Percentiles rank a stretch among this genome's conserved stretches.
Evolutionary conservation across 805 yeast species (phyloP).

Genomic region (Candida coquimbonensis): DNA sequence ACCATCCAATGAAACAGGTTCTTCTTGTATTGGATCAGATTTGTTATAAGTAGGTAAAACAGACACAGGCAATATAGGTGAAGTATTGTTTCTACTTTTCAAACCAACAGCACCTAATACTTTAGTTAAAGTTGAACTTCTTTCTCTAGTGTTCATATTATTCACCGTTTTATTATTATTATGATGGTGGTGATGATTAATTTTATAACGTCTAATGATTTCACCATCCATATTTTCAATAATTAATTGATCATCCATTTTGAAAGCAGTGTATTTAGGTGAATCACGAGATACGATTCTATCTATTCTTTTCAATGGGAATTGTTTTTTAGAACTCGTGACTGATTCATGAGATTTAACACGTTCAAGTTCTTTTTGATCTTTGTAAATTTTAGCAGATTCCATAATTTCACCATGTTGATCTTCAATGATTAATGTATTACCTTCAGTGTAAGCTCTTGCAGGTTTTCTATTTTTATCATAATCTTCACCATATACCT

Average conservation of each 20-base stretch:
- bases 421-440: conserved; percentile 69
- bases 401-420: conserved; percentile 74
- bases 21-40: neutral
- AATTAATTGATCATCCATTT: conserved; percentile 67
- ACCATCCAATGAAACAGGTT: conserved; percentile 3
- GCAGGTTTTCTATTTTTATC: conserved; percentile 24
- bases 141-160: conserved; percentile 10
- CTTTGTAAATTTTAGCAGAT: conserved; percentile 33
- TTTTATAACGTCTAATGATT: conserved; percentile 71
- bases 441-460: conserved; percentile 63
- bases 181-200: conserved; percentile 44
- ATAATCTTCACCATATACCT: conserved; percentile 13
- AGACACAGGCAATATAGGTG: neutral
- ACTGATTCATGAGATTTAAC: conserved; percentile 15
- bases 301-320: conserved; percentile 12
- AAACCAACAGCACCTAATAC: conserved; percentile 54
- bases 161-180: neutral
- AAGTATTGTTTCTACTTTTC: conserved; percentile 16
- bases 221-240: conserved; percentile 93
- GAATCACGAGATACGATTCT: conserved; percentile 5
- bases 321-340: conserved; percentile 10
- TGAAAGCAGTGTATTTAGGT: conserved; percentile 56
- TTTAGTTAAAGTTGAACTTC: conserved; percentile 34
- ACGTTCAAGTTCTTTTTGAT: conserved; percentile 5
- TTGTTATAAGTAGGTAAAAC: neutral